Conservation (phyloP, 805 yeast genomes). For the Yamadazyma takamatsuzukensis region DNA sequence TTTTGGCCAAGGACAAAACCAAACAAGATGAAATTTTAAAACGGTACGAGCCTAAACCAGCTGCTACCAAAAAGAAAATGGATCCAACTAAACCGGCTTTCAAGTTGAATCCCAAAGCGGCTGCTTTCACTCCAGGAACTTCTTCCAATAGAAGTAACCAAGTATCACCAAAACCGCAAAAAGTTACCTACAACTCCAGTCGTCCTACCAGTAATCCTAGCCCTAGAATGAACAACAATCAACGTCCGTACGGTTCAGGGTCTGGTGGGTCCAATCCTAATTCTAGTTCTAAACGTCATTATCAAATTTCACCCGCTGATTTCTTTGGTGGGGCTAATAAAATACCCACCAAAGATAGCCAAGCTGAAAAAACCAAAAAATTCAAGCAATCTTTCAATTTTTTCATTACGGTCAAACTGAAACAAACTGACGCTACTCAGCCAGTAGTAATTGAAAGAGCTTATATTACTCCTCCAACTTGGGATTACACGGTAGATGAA, state of each 20-base stretch:
- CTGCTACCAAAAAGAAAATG: conserved; percentile 39
- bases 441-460: conserved; percentile 52
- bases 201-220: conserved; percentile 28
- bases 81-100: conserved; percentile 60
- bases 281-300: conserved; percentile 24
- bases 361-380: conserved; percentile 29
- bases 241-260: conserved; percentile 27
- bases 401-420: conserved; percentile 44
- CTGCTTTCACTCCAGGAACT: conserved; percentile 55
- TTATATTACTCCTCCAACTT: conserved; percentile 72
- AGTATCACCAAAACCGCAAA: conserved; percentile 18
- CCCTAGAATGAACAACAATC: conserved; percentile 27
- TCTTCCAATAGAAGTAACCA: conserved; percentile 15
- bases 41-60: conserved; percentile 13
- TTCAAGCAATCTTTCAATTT: conserved; percentile 49
- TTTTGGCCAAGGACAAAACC: conserved; percentile 61
- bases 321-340: conserved; percentile 38
- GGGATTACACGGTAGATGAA: conserved; percentile 60
- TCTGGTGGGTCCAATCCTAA: conserved; percentile 15
- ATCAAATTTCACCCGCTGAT: conserved; percentile 38
- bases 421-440: conserved; percentile 15
- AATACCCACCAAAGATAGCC: conserved; percentile 36
- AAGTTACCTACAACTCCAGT: conserved; percentile 6
- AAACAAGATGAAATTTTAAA: conserved; percentile 58
- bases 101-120: conserved; percentile 68